A percentile compares a stretch with the other conserved stretches of the same genome.
phyloP scores from a whole-genome alignment of 2,329 filamentous ascomycete species.

The Zymoseptoria tritici region DNA sequence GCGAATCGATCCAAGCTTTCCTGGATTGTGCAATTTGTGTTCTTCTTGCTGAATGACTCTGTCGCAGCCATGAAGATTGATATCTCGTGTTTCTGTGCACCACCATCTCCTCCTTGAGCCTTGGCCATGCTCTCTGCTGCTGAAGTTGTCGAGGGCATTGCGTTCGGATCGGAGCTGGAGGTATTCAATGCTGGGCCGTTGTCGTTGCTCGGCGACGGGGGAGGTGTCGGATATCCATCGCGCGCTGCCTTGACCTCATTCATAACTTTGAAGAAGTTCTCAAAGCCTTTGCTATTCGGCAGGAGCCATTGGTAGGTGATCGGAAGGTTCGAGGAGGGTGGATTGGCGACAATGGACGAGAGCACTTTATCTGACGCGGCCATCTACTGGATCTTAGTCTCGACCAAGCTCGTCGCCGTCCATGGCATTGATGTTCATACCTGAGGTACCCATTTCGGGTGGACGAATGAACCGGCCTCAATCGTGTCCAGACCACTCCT shows the following conservation, averaged over 20 bases:
- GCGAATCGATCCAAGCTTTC: constrained; percentile 64
- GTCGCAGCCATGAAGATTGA: constrained; percentile 78
- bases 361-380: constrained; percentile 70
- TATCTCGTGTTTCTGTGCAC: constrained; percentile 50
- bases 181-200: constrained; percentile 36
- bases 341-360: constrained; percentile 55
- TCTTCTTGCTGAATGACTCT: constrained; percentile 71
- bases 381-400: constrained; percentile 49
- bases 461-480: constrained; percentile 75
- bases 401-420: neutral
- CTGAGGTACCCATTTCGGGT: constrained; percentile 79
- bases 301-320: constrained; percentile 75
- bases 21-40: constrained; percentile 72
- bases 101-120: constrained; percentile 40
- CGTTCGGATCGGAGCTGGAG: constrained; percentile 37
- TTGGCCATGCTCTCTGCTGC: constrained; percentile 45
- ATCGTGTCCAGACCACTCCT: constrained; percentile 64
- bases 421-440: constrained; percentile 33
- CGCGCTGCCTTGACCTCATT: constrained; percentile 32
- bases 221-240: constrained; percentile 45
- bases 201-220: constrained; percentile 30
- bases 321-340: constrained; percentile 45
- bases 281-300: constrained; percentile 66
- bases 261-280: constrained; percentile 52
- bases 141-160: constrained; percentile 31